Base-by-base conservation (phyloP, 2,329 filamentous ascomycete species). In the Penicillium sp. region DNA sequence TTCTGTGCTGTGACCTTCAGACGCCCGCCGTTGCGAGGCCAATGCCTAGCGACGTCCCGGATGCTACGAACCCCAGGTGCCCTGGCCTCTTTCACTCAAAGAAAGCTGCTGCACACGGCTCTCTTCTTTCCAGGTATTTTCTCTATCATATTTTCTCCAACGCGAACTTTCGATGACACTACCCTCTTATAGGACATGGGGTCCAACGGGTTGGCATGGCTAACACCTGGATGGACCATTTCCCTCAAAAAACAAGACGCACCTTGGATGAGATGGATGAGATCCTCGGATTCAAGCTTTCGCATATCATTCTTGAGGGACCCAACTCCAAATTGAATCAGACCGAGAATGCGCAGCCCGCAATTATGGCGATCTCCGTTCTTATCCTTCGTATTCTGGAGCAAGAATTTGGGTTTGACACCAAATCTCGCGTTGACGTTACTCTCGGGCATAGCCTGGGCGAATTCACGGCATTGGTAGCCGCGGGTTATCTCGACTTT, bases 281-380 rank as follows among this genome's bases (percentile, higher is more conserved):
- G 43, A 85, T 86, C 28, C 84, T 96, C 69, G 85, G 89, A 67
- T 87, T 88, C 70, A 88, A 88, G 63, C 84, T 98, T 58, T 92
- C 91, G 41, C 82, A 83, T 28, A 83, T 94, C 60, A 96, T 97
- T 67, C 87, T 88, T 60, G 82, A 90, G 31, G 93, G 94, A 0
- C 90, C 94, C 1, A 91, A 90, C 67, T 87, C 86, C 57, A 79
- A 83, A 54, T 86, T 98, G 57, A 96, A 91, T 42, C 85, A 86
- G 58, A 97, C 94, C 4, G 86, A 90, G 65, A 93, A 96, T 73
- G 90, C 94, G 4, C 94, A 98, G 76, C 94, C 94, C 1, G 93
- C 94, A 69, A 96, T 97, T 76, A 96, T 98, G 92, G 91, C 92
- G 14, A 95, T 92, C 4, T 96, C 91, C 31, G 88, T 97, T 71